A percentile compares a stretch with the other conserved stretches of the same genome.
phyloP scores from a whole-genome alignment of 2,329 filamentous ascomycete species.

The Colletotrichum navitas region DNA sequence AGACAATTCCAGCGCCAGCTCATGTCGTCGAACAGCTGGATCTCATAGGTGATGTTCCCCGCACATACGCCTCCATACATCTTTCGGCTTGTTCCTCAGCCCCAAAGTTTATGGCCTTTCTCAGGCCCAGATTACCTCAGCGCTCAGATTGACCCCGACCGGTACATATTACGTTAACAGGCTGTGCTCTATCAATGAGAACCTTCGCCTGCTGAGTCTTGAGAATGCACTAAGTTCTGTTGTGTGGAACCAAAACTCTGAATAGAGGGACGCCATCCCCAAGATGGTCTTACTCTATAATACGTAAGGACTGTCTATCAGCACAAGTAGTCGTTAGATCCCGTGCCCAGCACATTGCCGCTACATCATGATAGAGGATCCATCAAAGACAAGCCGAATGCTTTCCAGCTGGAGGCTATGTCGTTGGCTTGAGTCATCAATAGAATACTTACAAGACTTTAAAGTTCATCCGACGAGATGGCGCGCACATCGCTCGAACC shows the following conservation, averaged over 20 bases:
- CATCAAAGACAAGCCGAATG: background rate
- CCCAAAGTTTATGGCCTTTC: background rate
- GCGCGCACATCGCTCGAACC: background rate
- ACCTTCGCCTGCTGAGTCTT: background rate
- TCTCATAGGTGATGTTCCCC: background rate
- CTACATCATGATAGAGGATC: background rate
- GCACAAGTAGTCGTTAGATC: background rate
- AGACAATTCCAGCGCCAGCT: background rate
- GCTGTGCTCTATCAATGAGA: background rate
- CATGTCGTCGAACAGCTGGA: background rate
- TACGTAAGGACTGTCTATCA: background rate
- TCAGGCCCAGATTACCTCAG: background rate
- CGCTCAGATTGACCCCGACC: background rate
- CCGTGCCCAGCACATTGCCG: background rate
- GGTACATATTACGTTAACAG: background rate
- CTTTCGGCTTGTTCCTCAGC: background rate
- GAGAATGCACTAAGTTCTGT: no score
- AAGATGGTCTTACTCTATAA: background rate
- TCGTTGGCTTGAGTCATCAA: background rate
- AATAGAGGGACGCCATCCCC: background rate
- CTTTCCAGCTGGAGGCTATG: background rate
- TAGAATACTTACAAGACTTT: background rate
- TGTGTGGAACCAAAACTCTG: no score
- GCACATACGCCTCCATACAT: background rate
- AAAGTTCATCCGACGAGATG: slow-evolving; percentile 13